Conservation (phyloP, 495 filamentous ascomycete species). For the Penicillium canariense region DNA sequence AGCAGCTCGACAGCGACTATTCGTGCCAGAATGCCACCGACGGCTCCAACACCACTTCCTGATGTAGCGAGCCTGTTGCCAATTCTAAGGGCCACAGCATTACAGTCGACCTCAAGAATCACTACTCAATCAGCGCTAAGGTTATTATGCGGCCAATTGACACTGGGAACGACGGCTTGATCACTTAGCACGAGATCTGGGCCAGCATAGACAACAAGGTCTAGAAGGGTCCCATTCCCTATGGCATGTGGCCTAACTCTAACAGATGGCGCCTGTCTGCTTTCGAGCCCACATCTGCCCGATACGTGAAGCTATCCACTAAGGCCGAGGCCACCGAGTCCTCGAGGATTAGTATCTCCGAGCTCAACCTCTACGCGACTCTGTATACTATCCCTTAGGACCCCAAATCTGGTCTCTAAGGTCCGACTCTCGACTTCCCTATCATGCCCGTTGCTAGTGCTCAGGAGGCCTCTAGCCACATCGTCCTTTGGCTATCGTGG, state of each 20-base stretch:
- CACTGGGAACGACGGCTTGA: conserved; percentile 29
- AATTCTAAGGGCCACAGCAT: not conserved
- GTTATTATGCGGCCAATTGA: conserved; percentile 33
- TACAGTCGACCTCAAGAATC: conserved; percentile 7
- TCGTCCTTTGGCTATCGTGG: conserved; percentile 47
- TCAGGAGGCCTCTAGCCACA: conserved; percentile 30
- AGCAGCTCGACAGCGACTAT: not conserved
- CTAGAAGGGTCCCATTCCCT: conserved; percentile 37
- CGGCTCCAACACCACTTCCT: conserved; percentile 15
- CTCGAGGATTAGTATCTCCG: conserved; percentile 33
- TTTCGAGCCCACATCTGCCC: conserved; percentile 35
- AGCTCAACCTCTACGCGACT: conserved; percentile 30
- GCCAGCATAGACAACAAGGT: conserved; percentile 37
- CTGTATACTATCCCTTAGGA: conserved; percentile 7
- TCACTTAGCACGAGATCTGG: conserved; percentile 40
- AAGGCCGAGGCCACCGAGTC: conserved; percentile 30
- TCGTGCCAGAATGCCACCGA: conserved; percentile 17
- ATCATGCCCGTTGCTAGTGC: conserved; percentile 46
- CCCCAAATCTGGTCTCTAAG: conserved; percentile 39
- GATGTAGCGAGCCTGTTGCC: conserved; percentile 15
- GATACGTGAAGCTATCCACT: conserved; percentile 41
- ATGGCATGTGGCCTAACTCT: conserved; percentile 44
- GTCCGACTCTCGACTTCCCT: conserved; percentile 50
- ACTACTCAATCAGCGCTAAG: conserved; percentile 17
- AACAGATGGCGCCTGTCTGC: conserved; percentile 38